Conservation (phyloP, 768 basidiomycete genomes). For the Chlorophyllum brunneum region DNA sequence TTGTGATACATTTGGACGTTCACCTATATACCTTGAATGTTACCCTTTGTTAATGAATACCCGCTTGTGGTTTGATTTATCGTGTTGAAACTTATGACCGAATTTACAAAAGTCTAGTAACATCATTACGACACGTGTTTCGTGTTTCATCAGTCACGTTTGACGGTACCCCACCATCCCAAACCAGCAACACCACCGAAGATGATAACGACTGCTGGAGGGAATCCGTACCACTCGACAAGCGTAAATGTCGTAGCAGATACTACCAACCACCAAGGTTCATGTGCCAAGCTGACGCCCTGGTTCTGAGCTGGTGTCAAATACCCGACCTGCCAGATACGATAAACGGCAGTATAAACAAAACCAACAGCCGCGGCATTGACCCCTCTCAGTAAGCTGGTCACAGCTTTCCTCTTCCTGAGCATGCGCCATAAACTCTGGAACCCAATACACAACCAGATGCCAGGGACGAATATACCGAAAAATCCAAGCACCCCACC, state of each 20-base stretch:
- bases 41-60: conserved; percentile 1
- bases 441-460: conserved; percentile 32
- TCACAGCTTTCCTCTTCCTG: conserved; percentile 25
- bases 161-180: conserved; percentile 38
- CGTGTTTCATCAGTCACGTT: neutral
- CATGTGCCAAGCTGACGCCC: conserved; percentile 28
- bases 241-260: conserved; percentile 35
- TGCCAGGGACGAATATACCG: conserved; percentile 48
- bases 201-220: conserved; percentile 36
- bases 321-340: conserved; percentile 35
- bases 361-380: conserved; percentile 41
- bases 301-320: conserved; percentile 23
- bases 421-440: conserved; percentile 32
- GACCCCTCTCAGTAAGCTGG: conserved; percentile 32
- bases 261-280: conserved; percentile 49
- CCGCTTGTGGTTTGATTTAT: neutral
- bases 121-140: neutral
- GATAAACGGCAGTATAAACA: conserved; percentile 37
- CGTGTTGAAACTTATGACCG: neutral
- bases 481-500: conserved; percentile 46
- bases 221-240: conserved; percentile 36
- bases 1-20: neutral
- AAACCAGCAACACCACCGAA: conserved; percentile 36
- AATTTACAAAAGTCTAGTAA: neutral
- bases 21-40: neutral